These are phyloP conservation scores for Amoebophrya sp. DNA, from an alignment of 169 alveolate genomes.

Conservation along the genomic window DNA sequence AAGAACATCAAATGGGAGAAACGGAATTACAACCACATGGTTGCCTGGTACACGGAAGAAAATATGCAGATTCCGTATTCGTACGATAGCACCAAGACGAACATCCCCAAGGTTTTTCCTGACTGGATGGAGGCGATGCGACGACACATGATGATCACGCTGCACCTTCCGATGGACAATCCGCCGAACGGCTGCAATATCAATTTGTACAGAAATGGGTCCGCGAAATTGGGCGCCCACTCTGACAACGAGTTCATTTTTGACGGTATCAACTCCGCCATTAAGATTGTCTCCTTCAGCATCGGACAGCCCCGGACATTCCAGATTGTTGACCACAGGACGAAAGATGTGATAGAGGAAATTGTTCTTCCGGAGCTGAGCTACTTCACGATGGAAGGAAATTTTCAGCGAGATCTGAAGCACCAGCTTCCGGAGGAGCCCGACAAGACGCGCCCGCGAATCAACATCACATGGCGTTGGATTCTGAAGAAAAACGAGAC, in stretches of 20 bases:
- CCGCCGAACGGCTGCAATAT: constrained; percentile 10
- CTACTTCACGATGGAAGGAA: neutral
- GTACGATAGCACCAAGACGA: neutral
- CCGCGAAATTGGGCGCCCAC: neutral
- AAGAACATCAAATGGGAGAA: neutral
- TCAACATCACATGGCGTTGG: constrained; percentile 12
- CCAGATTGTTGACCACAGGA: neutral
- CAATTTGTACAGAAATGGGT: neutral
- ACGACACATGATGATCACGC: neutral
- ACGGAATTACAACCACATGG: neutral
- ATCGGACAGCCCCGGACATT: neutral
- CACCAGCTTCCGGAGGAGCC: neutral
- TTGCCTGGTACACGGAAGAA: neutral
- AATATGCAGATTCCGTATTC: neutral
- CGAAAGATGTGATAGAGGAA: no score
- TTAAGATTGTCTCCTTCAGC: neutral
- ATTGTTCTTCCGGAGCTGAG: neutral
- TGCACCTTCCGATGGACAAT: neutral
- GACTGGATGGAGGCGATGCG: neutral
- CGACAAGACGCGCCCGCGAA: neutral
- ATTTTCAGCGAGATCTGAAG: constrained; percentile 16
- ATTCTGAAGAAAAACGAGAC: neutral
- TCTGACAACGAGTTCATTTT: neutral
- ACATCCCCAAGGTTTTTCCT: neutral
- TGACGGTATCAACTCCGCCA: neutral